Evolutionary conservation across 352 stramenopile species (phyloP).

Genomic region (Phytophthora sp.): DNA sequence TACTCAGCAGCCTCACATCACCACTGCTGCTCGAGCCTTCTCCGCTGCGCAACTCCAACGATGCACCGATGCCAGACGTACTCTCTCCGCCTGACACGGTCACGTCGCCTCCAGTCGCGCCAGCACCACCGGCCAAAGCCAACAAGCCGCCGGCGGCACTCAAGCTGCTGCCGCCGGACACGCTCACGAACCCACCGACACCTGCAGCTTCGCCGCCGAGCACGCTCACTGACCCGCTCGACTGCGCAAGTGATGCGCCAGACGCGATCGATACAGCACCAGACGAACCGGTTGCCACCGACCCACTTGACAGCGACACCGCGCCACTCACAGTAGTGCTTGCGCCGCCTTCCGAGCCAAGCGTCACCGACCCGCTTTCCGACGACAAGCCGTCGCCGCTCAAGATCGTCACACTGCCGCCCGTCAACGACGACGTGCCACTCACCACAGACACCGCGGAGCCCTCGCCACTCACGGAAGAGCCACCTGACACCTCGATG

Average conservation of each 20-base stretch:
- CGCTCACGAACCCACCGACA: constrained; percentile 14
- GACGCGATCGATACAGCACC: constrained; percentile 22
- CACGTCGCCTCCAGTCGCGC: constrained; percentile 21
- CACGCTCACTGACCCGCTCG: constrained; percentile 30
- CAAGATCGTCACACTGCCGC: constrained; percentile 28
- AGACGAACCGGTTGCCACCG: constrained; percentile 20
- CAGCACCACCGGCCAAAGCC: constrained; percentile 24
- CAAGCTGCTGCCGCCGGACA: constrained; percentile 18
- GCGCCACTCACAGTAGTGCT: constrained; percentile 15
- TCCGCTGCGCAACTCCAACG: constrained; percentile 26
- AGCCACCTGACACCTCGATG: constrained; percentile 33
- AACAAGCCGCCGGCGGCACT: constrained; percentile 9
- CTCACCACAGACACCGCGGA: constrained; percentile 27
- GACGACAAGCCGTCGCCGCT: constrained; percentile 20
- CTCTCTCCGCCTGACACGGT: constrained; percentile 26
- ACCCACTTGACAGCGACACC: constrained; percentile 28
- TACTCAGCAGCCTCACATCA: constrained; percentile 23
- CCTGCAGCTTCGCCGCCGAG: constrained; percentile 20
- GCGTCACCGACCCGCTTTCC: constrained; percentile 22
- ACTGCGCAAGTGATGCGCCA: constrained; percentile 19
- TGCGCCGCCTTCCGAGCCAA: constrained; percentile 10
- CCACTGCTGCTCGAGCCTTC: constrained; percentile 28
- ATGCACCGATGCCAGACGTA: constrained; percentile 14
- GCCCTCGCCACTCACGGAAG: constrained; percentile 33
- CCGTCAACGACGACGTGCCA: constrained; percentile 29